Conservation (phyloP, 495 filamentous ascomycete species). For the Penicillium desertorum region DNA sequence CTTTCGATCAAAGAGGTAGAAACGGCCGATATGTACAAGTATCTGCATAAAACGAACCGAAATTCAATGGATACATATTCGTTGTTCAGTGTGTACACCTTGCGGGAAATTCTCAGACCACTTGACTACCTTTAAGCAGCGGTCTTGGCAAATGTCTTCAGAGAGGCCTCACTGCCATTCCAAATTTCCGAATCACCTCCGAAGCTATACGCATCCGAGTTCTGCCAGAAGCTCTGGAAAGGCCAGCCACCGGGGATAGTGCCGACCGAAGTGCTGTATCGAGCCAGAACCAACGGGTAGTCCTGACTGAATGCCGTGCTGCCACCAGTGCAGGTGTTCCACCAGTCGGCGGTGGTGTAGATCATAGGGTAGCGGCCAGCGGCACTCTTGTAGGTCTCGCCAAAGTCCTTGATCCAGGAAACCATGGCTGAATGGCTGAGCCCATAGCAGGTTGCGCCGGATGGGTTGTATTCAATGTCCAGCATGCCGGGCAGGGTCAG, state of each 20-base stretch:
- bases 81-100: not conserved
- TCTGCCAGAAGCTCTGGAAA: slow-evolving; percentile 62
- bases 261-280: slow-evolving; percentile 49
- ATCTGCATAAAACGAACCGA: not conserved
- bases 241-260: slow-evolving; percentile 59
- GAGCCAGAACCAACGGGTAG: slow-evolving; percentile 59
- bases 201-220: slow-evolving; percentile 30
- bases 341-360: slow-evolving; percentile 62
- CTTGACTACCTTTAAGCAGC: not conserved
- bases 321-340: slow-evolving; percentile 60
- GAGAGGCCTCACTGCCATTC: slow-evolving; percentile 24
- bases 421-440: slow-evolving; percentile 55
- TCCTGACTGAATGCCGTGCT: slow-evolving; percentile 49
- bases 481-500: slow-evolving; percentile 67
- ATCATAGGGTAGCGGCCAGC: slow-evolving; percentile 60
- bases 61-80: not conserved
- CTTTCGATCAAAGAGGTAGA: not conserved
- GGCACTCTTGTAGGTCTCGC: slow-evolving; percentile 51
- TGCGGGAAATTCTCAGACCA: not conserved
- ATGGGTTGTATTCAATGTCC: slow-evolving; percentile 57
- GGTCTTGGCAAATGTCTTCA: slow-evolving; percentile 22
- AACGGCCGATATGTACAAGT: not conserved
- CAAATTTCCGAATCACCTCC: slow-evolving; percentile 32
- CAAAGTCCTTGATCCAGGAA: slow-evolving; percentile 60
- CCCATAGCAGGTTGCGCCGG: slow-evolving; percentile 52